phyloP scores from a whole-genome alignment of 140 eudicot genomes.

The Flaveria floridana region DNA sequence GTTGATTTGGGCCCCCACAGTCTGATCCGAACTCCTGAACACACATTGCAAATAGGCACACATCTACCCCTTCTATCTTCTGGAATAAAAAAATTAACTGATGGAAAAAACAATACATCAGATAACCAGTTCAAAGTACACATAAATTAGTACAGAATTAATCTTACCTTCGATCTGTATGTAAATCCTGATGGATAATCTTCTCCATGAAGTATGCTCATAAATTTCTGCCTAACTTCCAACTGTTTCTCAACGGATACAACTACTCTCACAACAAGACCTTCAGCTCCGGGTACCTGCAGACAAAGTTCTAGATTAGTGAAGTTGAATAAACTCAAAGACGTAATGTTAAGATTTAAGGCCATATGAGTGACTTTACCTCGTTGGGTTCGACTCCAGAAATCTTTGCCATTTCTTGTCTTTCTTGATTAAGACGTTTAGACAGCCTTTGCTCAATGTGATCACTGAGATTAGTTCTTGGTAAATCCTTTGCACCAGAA shows the following conservation, averaged over 20 bases:
- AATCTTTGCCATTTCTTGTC: slow-evolving; percentile 59
- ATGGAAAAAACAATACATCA: slow-evolving; percentile 27
- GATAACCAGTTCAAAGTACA: neutral
- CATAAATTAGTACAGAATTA: slow-evolving; percentile 13
- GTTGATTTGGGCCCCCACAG: slow-evolving; percentile 63
- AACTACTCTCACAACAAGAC: slow-evolving; percentile 77
- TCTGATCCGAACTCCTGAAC: slow-evolving; percentile 92
- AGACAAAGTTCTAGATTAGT: slow-evolving; percentile 16
- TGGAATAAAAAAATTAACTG: slow-evolving; percentile 83
- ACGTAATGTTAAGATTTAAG: neutral
- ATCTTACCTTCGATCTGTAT: slow-evolving; percentile 73
- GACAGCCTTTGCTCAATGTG: slow-evolving; percentile 66
- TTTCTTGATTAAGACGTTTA: slow-evolving; percentile 60
- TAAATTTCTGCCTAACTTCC: slow-evolving; percentile 71
- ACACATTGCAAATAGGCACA: slow-evolving; percentile 85
- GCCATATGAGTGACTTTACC: slow-evolving; percentile 39
- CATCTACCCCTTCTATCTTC: slow-evolving; percentile 86
- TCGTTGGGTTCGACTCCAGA: slow-evolving; percentile 47
- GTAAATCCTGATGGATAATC: slow-evolving; percentile 72
- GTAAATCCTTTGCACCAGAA: slow-evolving; percentile 69
- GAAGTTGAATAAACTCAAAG: neutral
- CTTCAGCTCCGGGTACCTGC: slow-evolving; percentile 65
- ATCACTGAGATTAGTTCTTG: slow-evolving; percentile 69
- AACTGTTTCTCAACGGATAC: slow-evolving; percentile 57
- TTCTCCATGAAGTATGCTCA: slow-evolving; percentile 52